phyloP scores from a whole-genome alignment of 345 rosid species.

The Hevea brasiliensis region DNA sequence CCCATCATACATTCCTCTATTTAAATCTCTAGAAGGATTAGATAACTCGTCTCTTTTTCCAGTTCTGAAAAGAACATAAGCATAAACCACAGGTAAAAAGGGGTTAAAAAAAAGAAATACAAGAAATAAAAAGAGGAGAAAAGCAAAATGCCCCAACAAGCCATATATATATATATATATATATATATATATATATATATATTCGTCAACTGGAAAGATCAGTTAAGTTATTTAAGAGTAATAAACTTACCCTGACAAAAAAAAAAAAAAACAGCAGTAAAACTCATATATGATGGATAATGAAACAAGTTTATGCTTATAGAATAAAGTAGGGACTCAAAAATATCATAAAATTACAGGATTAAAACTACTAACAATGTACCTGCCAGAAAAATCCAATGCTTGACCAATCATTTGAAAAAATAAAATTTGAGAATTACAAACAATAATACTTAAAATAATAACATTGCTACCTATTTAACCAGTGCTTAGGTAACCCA shows the following conservation, averaged over 20 bases:
- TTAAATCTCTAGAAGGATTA: conserved; percentile 38
- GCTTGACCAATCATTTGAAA: background rate
- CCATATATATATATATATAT: background rate
- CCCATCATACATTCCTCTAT: conserved; percentile 45
- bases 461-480: conserved; percentile 50
- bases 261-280: background rate
- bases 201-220: background rate
- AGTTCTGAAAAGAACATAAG: conserved; percentile 35
- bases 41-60: conserved; percentile 41
- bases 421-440: background rate
- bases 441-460: background rate
- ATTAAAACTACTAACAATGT: background rate
- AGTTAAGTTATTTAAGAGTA: background rate
- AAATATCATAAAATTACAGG: background rate
- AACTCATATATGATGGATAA: background rate
- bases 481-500: conserved; percentile 72
- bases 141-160: background rate
- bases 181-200: too few relatives aligned
- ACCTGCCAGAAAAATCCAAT: background rate
- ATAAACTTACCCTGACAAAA: too few relatives aligned
- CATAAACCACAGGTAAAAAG: conserved; percentile 12
- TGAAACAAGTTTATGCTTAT: background rate
- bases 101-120: background rate
- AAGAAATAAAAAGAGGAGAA: background rate
- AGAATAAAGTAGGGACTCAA: background rate